Evolutionary conservation across 2,329 filamentous ascomycete genomes (phyloP), one percentile per base, ranked within the genome.

Genomic region (Trichophyton rubrum): DNA sequence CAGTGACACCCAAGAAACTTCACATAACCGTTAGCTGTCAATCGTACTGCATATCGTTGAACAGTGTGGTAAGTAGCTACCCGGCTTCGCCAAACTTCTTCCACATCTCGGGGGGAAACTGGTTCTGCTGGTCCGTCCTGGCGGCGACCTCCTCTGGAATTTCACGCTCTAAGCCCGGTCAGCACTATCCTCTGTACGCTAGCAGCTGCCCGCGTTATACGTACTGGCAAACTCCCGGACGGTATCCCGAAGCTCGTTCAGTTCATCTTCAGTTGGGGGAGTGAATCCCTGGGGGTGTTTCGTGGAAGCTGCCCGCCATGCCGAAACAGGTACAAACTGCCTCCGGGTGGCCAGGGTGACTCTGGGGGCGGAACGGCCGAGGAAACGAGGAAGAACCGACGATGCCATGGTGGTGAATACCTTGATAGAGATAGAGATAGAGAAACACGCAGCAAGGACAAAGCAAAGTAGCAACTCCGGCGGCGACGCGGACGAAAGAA

Each of bases 51-150:
- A 17, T 3, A 27, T 53, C 15, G 17, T 8, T 13, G 22, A n/a
- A 33, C 22, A 15, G 49, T 53, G 49, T 38, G 33, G 33, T 38
- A 38, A 13, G 22, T 53, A 51, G 63, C 45, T 72, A 79, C 70
- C 84, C 93, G 38, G 93, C 93, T 65, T 90, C 87, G 64, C 93
- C 93, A 57, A 99, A 79, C 76, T 96, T 96, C 72, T 81, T 80
- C 93, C 93, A 99, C 87, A 99, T 92, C 5, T 87, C 85, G 58
- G 84, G 81, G 2, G 93, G 93, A 73, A 99, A 99, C 56, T 84
- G 85, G 80, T 97, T 97, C 70, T 80, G 80, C 70, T 83, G 82
- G 77, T 99, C 92, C n/a, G 90, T 95, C 60, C 79, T 78, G 9
- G 88, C 82, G 0, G 92, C 93, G 13, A 96, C 77, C 65, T 90